Evolutionary conservation across 148 eudicot genomes (phyloP).

Genomic region (Rhododendron molle): DNA sequence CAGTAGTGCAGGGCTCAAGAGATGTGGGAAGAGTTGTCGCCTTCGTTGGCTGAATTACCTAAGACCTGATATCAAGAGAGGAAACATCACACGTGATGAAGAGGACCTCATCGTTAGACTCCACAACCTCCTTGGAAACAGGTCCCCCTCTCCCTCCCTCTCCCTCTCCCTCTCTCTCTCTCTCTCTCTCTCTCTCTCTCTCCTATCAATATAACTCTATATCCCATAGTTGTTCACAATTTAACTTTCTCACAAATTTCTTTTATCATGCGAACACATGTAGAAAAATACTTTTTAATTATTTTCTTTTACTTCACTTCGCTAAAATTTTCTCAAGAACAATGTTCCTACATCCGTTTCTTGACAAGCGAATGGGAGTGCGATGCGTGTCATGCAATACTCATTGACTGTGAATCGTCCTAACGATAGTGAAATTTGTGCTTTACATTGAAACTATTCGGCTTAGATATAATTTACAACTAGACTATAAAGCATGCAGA

Average conservation of each 20-base stretch:
- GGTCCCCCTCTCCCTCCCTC: slow-evolving; percentile 16
- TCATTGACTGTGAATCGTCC: no score
- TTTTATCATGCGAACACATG: no score
- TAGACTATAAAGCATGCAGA: neutral
- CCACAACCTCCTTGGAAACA: slow-evolving; percentile 40
- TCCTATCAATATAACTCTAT: no score
- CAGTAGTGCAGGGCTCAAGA: slow-evolving; percentile 24
- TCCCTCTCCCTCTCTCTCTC: no score
- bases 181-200: no score
- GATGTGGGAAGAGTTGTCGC: slow-evolving; percentile 44
- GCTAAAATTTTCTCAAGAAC: neutral
- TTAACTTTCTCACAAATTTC: no score
- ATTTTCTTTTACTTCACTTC: neutral
- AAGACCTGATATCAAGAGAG: slow-evolving; percentile 40
- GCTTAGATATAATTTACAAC: neutral
- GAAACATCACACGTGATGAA: slow-evolving; percentile 33
- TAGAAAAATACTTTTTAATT: no score
- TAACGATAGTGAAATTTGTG: no score
- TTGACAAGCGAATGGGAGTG: neutral
- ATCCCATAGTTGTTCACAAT: neutral
- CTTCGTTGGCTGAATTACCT: slow-evolving; percentile 39
- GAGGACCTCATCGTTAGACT: slow-evolving; percentile 42
- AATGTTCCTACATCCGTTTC: neutral
- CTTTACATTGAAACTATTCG: neutral
- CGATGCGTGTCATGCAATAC: no score